phyloP scores from a whole-genome alignment of 495 filamentous ascomycete species.

The Opeltia flavorubescens region DNA sequence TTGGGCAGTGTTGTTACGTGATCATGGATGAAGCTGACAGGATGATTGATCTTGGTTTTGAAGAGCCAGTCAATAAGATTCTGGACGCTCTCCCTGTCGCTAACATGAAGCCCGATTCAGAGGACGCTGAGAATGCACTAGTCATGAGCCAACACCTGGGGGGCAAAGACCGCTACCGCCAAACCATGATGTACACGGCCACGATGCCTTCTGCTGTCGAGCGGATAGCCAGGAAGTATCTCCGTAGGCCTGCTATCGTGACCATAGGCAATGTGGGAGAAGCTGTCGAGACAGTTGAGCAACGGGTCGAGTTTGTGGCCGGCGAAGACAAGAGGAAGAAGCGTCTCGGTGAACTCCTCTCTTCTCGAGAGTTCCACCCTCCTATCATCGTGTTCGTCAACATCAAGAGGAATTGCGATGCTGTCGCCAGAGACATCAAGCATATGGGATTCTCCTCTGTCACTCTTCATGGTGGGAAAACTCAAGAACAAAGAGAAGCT shows the following conservation, averaged over 20 bases:
- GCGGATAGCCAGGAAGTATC: slow-evolving; percentile 89
- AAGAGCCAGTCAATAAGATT: slow-evolving; percentile 96
- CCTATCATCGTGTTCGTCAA: slow-evolving; percentile 99
- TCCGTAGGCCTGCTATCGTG: slow-evolving; percentile 85
- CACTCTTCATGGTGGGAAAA: slow-evolving; percentile 89
- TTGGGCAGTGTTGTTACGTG: slow-evolving; percentile 93
- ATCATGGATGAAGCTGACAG: slow-evolving; percentile 98
- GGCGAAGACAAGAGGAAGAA: slow-evolving; percentile 98
- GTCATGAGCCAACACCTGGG: slow-evolving; percentile 75
- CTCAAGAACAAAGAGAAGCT: slow-evolving; percentile 93
- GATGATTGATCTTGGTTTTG: slow-evolving; percentile 98
- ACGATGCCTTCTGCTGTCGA: slow-evolving; percentile 94
- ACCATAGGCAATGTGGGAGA: slow-evolving; percentile 91
- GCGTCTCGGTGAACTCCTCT: slow-evolving; percentile 79
- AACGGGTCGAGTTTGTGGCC: slow-evolving; percentile 82
- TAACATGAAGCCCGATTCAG: slow-evolving; percentile 93
- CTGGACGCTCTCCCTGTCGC: slow-evolving; percentile 88
- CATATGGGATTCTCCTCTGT: slow-evolving; percentile 83
- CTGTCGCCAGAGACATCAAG: slow-evolving; percentile 89
- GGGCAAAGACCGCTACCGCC: slow-evolving; percentile 77
- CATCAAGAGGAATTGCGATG: slow-evolving; percentile 98
- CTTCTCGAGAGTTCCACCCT: slow-evolving; percentile 69
- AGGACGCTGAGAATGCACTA: slow-evolving; percentile 77
- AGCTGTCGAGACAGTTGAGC: slow-evolving; percentile 97
- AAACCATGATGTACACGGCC: slow-evolving; percentile 99